These are phyloP conservation scores for Fusarium sp. DNA, from an alignment of 2,329 filamentous ascomycete genomes.

Conservation along the genomic window DNA sequence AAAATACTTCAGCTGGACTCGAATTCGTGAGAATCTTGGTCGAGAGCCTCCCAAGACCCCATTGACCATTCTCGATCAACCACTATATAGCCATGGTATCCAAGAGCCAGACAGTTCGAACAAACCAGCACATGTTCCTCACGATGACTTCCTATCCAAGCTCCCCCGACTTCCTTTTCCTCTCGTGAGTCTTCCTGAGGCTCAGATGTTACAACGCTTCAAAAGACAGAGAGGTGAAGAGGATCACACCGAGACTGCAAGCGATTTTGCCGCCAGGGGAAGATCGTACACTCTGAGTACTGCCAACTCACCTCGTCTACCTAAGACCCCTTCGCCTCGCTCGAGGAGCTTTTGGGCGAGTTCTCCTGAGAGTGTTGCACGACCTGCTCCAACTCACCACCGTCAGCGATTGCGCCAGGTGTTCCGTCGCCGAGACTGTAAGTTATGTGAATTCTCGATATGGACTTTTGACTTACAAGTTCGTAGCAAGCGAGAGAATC, in stretches of 20 bases:
- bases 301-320: conserved; percentile 43
- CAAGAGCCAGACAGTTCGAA: conserved; percentile 18
- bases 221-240: conserved; percentile 54
- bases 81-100: conserved; percentile 38
- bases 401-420: conserved; percentile 15
- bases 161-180: conserved; percentile 53
- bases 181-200: conserved; percentile 56
- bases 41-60: conserved; percentile 42
- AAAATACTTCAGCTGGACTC: conserved; percentile 46
- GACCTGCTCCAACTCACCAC: conserved; percentile 38
- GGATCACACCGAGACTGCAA: conserved; percentile 53
- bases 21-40: conserved; percentile 44
- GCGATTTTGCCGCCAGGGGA: conserved; percentile 44
- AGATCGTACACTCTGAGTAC: conserved; percentile 53
- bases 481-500: conserved; percentile 41
- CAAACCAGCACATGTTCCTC: conserved; percentile 34
- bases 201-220: conserved; percentile 52
- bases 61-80: conserved; percentile 45
- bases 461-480: conserved; percentile 7
- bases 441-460: not conserved
- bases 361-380: conserved; percentile 11
- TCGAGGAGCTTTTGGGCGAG: conserved; percentile 22
- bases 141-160: conserved; percentile 42
- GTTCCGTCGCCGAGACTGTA: conserved; percentile 38
- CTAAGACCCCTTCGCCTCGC: conserved; percentile 48